Conservation (phyloP, 805 yeast species). For the Candida dajiaensis region DNA sequence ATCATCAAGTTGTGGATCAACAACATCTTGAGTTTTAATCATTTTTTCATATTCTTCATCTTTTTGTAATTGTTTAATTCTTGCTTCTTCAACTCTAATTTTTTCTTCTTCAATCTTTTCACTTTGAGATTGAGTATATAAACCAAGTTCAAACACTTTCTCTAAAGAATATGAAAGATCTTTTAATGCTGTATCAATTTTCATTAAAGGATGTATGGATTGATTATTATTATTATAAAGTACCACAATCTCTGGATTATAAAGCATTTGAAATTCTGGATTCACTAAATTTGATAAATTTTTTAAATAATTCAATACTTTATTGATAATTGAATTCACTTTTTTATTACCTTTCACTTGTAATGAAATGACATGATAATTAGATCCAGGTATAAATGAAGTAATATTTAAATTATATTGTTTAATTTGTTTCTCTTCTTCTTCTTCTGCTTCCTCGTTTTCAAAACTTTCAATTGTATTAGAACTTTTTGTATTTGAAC, state of each 20-base stretch:
- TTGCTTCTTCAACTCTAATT: conserved; percentile 15
- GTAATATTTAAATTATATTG: conserved; percentile 10
- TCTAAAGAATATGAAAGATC: neutral
- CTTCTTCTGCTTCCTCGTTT: neutral
- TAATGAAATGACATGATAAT: conserved; percentile 5
- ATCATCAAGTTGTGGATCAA: conserved; percentile 24
- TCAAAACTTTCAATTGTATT: neutral
- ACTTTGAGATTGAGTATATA: conserved; percentile 18
- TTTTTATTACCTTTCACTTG: conserved; percentile 16
- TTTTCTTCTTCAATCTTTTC: conserved; percentile 6
- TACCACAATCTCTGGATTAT: conserved; percentile 11
- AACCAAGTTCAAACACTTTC: conserved; percentile 7
- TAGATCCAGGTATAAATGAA: conserved; percentile 19
- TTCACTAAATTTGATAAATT: conserved; percentile 1
- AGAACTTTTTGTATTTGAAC: neutral
- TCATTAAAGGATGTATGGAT: conserved; percentile 20
- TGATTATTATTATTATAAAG: conserved; percentile 20
- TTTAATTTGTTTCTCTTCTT: neutral
- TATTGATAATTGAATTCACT: conserved; percentile 10
- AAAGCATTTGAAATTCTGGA: neutral
- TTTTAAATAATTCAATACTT: conserved; percentile 9
- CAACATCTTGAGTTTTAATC: conserved; percentile 15
- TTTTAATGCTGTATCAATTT: conserved; percentile 10
- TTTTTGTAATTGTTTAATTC: conserved; percentile 20
- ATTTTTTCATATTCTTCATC: conserved; percentile 22